Evolutionary conservation across 2,329 filamentous ascomycete genomes (phyloP).

Genomic region (Sclerotinia trifoliorum): DNA sequence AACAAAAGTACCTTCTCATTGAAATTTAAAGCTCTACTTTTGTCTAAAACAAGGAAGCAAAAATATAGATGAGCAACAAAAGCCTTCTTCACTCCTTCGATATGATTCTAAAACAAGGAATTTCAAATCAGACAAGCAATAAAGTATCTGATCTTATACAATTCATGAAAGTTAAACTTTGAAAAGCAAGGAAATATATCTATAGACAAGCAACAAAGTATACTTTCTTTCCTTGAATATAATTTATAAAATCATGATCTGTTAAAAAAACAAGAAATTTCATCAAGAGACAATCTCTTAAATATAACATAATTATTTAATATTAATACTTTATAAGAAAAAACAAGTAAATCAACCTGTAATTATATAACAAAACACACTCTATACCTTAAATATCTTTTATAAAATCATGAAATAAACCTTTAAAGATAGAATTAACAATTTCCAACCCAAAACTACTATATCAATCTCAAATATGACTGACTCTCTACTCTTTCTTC

Average conservation of each 20-base stretch:
- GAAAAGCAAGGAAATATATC: not conserved
- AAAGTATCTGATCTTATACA: not conserved
- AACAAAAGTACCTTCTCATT: not conserved
- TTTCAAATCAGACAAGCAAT: not conserved
- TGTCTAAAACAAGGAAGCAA: not conserved
- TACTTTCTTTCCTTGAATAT: not conserved
- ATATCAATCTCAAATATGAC: too few relatives aligned
- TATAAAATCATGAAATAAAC: too few relatives aligned
- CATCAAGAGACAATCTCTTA: not conserved
- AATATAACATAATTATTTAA: not conserved
- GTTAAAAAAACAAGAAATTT: too few relatives aligned
- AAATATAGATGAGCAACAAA: not conserved
- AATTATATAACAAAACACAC: not conserved
- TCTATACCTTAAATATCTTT: not conserved
- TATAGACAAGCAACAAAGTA: not conserved
- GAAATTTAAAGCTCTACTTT: not conserved
- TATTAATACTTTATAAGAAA: too few relatives aligned
- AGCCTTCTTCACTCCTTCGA: not conserved
- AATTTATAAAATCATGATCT: too few relatives aligned
- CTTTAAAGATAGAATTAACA: too few relatives aligned
- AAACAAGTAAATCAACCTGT: not conserved
- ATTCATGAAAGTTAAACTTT: not conserved
- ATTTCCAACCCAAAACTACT: too few relatives aligned
- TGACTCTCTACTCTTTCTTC: too few relatives aligned
- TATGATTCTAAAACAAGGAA: not conserved